Evolutionary conservation across 2,329 filamentous ascomycete genomes (phyloP), one percentile per base, ranked within the genome.

Genomic region (Curvularia sp.): DNA sequence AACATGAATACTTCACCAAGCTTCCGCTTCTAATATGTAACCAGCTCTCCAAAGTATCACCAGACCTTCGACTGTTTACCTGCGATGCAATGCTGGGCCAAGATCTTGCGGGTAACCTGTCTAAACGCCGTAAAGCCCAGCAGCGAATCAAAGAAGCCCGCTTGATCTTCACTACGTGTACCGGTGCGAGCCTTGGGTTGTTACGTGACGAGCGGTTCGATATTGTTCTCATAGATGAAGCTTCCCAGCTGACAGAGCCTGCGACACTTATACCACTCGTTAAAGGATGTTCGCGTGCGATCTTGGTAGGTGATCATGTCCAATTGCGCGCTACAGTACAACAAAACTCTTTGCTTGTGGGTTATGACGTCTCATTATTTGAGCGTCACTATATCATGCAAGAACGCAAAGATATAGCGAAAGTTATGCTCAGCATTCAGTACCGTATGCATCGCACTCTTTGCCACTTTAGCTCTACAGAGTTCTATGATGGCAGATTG

Each of bases 261-360:
- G 47, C 55, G 15, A 62, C 57, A 6, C 59, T 64, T 12, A 50
- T 67, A 15, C 65, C 65, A 18, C 53, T 68, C n/a, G 72, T 78
- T 9, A 82, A 80, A 53, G 78, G 79, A 0, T 81, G 80, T 49
- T 57, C 67, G n/a, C 77, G 75, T 48, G 79, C 75, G 1, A 74
- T 82, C 2, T 62, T 83, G 0, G 80, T 83, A 1, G 80, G 80
- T 0, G 80, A 83, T 49, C 80, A 83, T 62, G 79, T 81, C 1
- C 80, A 83, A 58, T 75, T 82, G 4, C 73, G 79, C 15, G 79
- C 81, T 0, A 82, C 78, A 0, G 77, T 82, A 9, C 71, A 77
- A 43, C 65, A 75, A 35, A 71, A 77, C 39, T 72, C 78, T 0
- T 59, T 71, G 7, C 60, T 72, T 0, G 58, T 77, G 4, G 75